Base-by-base conservation (phyloP, 164 flowering plant genomes). In the Pachysandra terminalis region DNA sequence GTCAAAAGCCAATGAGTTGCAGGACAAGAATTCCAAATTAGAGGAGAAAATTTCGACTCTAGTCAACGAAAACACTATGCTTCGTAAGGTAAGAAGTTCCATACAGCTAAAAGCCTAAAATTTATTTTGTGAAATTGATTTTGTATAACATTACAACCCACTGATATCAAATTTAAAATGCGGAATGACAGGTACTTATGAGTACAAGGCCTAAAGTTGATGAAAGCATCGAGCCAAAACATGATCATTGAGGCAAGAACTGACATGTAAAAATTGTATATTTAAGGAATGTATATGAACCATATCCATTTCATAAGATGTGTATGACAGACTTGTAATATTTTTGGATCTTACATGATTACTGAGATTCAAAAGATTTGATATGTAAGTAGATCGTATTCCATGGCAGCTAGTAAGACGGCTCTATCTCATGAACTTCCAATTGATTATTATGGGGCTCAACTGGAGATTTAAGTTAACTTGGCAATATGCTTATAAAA, bases 21-120 rank as follows among this genome's bases (percentile, higher is more conserved):
- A 85, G 63, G 81, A 84, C 37, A 77, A 15, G 28, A 89, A 82
- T 72, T 76, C 82, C 19, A 75, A 82, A 40, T 60, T 86, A 5
- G 90, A 85, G 66, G 87, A 87, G 76, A 84, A 74, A 65, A 76
- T 89, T 21, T 84, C 89, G 1, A 88, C 93, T 67, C 65, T 86
- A 45, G 57, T 54, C 22, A 88, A 88, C 57, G 93, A 88, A 59
- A 88, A 88, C 68, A 66, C 72, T 45, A 89, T 85, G 94, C 87
- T 89, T 13, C 72, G 93, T 41, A 78, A 88, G 82, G 89, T 88
- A 23, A 69, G 59, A 5, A 25, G 15, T 60, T n/a, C 41, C 16
- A 22, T 24, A 22, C 45, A 45, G 54, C 1, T 16, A 7, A n/a
- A n/a, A n/a, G n/a, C n/a, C n/a, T n/a, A n/a, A 16, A 22, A 4